Conservation (phyloP, 805 yeast species). For the Monosporozyma solicola region DNA sequence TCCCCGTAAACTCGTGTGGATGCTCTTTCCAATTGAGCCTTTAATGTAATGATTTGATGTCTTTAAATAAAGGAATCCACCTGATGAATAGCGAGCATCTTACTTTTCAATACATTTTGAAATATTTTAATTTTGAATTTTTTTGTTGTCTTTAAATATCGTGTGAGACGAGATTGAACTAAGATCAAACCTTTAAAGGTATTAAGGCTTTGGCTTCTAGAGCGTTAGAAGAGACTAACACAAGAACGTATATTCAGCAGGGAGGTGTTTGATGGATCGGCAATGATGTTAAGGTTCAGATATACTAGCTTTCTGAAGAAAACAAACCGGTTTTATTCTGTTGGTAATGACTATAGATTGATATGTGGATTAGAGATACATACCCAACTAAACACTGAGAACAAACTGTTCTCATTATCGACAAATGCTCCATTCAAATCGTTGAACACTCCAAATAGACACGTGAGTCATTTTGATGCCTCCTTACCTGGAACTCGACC, state of each 20-base stretch:
- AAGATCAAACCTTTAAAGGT: not conserved
- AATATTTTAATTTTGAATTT: not conserved
- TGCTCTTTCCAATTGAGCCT: not conserved
- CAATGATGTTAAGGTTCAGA: not conserved
- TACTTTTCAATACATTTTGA: not conserved
- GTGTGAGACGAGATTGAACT: not conserved
- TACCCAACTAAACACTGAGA: conserved; percentile 68
- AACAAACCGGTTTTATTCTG: not conserved
- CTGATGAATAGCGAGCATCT: not conserved
- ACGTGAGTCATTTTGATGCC: conserved; percentile 69
- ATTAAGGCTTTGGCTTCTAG: not conserved
- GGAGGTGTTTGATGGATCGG: not conserved
- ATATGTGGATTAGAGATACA: conserved; percentile 92
- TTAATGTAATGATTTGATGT: not conserved
- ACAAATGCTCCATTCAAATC: conserved; percentile 37
- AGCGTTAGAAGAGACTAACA: not conserved
- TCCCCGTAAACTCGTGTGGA: not conserved
- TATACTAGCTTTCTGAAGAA: not conserved
- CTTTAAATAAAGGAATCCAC: not conserved
- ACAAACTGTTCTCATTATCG: conserved; percentile 70
- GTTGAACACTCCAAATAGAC: conserved; percentile 50
- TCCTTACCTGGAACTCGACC: conserved; percentile 95
- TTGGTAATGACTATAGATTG: conserved; percentile 29
- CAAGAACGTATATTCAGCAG: not conserved
- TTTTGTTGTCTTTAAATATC: not conserved